A percentile compares a stretch with the other conserved stretches of the same genome.
phyloP scores from a whole-genome alignment of 306 rosid species.

The Castanopsis chinensis region DNA sequence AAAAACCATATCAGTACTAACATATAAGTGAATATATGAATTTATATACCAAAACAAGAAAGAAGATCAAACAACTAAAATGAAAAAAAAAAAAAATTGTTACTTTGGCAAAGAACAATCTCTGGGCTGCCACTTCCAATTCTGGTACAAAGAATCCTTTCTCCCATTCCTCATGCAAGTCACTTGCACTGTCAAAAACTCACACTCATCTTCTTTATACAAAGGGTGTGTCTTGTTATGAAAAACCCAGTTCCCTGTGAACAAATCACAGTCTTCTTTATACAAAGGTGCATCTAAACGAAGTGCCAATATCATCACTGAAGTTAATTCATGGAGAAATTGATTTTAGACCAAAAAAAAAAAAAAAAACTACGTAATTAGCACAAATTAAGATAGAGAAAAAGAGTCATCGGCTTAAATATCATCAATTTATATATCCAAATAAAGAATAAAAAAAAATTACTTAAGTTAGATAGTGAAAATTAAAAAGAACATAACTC shows the following conservation, averaged over 20 bases:
- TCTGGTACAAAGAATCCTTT: constrained; percentile 71
- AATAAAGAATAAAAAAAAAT: background rate
- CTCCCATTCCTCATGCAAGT: constrained; percentile 94
- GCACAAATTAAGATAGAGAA: background rate
- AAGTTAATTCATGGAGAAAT: constrained; percentile 2
- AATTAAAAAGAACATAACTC: background rate
- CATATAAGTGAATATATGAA: background rate
- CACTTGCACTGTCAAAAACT: constrained; percentile 77
- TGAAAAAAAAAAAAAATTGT: background rate
- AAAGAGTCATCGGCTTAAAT: background rate
- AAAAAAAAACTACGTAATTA: background rate
- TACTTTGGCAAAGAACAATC: constrained; percentile 91
- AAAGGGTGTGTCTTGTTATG: constrained; percentile 73
- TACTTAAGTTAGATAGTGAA: background rate
- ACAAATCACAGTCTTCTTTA: constrained; percentile 90
- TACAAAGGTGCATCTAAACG: constrained; percentile 1
- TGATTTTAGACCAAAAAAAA: background rate
- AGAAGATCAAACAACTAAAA: background rate
- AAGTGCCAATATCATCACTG: background rate
- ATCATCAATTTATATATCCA: constrained; percentile 1
- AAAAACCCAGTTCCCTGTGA: constrained; percentile 74
- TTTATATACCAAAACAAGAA: background rate
- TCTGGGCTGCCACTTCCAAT: constrained; percentile 97
- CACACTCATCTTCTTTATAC: constrained; percentile 87
- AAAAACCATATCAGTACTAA: background rate